These are phyloP conservation scores for Phialophora expanda DNA, from an alignment of 2,329 filamentous ascomycete species.

Conservation along the genomic window DNA sequence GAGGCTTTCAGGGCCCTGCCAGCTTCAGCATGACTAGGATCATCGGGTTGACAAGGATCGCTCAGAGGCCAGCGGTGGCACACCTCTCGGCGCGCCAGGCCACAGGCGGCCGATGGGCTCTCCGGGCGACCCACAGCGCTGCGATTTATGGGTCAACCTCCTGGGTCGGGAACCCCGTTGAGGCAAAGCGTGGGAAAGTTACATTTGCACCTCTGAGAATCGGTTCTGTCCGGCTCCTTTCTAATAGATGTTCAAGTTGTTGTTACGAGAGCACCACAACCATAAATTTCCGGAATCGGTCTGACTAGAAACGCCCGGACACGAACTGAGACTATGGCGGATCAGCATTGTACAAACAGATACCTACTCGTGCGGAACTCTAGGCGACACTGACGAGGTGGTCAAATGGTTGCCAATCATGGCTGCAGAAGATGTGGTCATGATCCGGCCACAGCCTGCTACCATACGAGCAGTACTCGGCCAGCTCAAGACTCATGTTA, in stretches of 20 bases:
- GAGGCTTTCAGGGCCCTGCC: constrained; percentile 2
- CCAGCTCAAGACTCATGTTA: not conserved
- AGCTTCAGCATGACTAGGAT: not conserved
- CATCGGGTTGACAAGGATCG: constrained; percentile 1
- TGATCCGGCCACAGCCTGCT: constrained; percentile 11
- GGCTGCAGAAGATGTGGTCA: constrained; percentile 9
- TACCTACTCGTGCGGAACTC: not conserved
- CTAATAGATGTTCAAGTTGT: not conserved
- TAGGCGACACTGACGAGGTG: not conserved
- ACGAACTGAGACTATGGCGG: not conserved
- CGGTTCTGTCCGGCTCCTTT: constrained; percentile 15
- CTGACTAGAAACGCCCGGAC: not conserved
- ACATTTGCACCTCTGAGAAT: constrained; percentile 8
- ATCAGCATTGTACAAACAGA: not conserved
- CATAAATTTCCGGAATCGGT: not conserved
- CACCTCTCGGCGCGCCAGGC: not conserved
- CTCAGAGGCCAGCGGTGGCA: constrained; percentile 11
- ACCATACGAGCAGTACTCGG: not conserved
- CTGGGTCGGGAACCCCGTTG: constrained; percentile 11
- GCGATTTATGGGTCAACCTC: constrained; percentile 4
- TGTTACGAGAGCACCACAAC: constrained; percentile 8
- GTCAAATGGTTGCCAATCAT: constrained; percentile 11
- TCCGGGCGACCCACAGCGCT: constrained; percentile 1
- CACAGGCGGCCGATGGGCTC: constrained; percentile 7
- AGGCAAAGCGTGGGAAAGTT: constrained; percentile 19